phyloP scores from a whole-genome alignment of 2,329 filamentous ascomycete genomes.

The Cryphonectria nitschkei region DNA sequence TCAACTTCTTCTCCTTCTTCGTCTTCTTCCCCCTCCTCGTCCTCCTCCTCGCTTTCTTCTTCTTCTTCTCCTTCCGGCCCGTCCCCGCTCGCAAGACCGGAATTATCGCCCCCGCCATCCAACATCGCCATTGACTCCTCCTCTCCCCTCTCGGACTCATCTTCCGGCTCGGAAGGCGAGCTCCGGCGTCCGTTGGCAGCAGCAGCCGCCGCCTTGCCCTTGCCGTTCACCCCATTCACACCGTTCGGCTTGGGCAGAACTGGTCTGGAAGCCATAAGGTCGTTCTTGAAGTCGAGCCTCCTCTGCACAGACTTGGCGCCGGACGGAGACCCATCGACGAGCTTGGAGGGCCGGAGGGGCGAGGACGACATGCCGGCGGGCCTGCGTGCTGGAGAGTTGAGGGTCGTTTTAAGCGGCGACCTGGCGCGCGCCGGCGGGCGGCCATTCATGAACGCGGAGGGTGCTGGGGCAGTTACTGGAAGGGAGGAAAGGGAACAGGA shows the following conservation, averaged over 20 bases:
- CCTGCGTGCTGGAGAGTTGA: slow-evolving; percentile 63
- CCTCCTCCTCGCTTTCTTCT: slow-evolving; percentile 34
- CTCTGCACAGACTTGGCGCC: slow-evolving; percentile 54
- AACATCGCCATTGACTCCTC: slow-evolving; percentile 35
- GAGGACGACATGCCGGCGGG: slow-evolving; percentile 61
- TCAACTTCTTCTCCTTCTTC: slow-evolving; percentile 35
- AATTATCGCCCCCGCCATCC: slow-evolving; percentile 43
- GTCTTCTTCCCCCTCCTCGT: slow-evolving; percentile 32
- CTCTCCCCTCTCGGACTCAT: slow-evolving; percentile 34
- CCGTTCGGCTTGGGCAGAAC: slow-evolving; percentile 39
- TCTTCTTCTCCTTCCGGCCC: slow-evolving; percentile 30
- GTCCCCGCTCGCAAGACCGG: slow-evolving; percentile 37
- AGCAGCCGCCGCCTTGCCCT: slow-evolving; percentile 29
- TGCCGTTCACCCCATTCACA: slow-evolving; percentile 29
- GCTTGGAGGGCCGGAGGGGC: slow-evolving; percentile 40
- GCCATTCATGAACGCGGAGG: slow-evolving; percentile 55
- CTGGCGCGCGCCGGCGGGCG: slow-evolving; percentile 51
- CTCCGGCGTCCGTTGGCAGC: slow-evolving; percentile 18
- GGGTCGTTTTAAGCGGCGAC: slow-evolving; percentile 67
- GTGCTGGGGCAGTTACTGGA: slow-evolving; percentile 57
- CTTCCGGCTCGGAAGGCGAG: slow-evolving; percentile 36
- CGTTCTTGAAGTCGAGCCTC: slow-evolving; percentile 55
- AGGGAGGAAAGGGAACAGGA: slow-evolving; percentile 31
- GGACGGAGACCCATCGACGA: slow-evolving; percentile 1
- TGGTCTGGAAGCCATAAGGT: slow-evolving; percentile 29